Evolutionary conservation across 2,329 filamentous ascomycete genomes (phyloP).

Genomic region (Cyphellophora attinorum): DNA sequence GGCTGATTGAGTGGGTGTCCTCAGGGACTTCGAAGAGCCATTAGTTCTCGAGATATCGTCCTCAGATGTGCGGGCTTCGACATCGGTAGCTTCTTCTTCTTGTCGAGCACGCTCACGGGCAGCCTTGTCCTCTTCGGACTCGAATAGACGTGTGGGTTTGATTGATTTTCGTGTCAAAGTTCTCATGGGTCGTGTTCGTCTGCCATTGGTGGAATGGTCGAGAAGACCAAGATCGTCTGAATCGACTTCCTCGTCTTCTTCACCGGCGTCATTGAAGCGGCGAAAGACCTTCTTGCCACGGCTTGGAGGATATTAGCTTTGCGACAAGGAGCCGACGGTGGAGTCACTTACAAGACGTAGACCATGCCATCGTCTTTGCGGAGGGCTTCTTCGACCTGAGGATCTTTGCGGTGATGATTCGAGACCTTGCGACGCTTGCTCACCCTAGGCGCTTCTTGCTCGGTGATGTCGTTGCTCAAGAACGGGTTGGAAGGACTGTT

Average conservation of each 20-base stretch:
- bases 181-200: conserved; percentile 25
- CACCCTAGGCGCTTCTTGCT: no score
- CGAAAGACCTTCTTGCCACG: conserved; percentile 54
- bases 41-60: conserved; percentile 3
- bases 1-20: no score
- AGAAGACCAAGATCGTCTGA: conserved; percentile 31
- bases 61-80: conserved; percentile 30
- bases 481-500: no score
- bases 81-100: conserved; percentile 46
- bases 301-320: conserved; percentile 26
- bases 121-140: conserved; percentile 33
- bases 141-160: conserved; percentile 52
- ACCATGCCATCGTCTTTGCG: conserved; percentile 48
- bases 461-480: conserved; percentile 9
- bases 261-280: conserved; percentile 37
- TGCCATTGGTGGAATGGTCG: conserved; percentile 28
- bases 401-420: conserved; percentile 17
- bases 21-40: conserved; percentile 1
- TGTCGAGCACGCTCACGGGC: conserved; percentile 32
- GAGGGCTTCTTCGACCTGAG: conserved; percentile 40
- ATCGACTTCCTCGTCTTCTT: conserved; percentile 33
- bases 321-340: conserved; percentile 1
- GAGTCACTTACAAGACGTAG: conserved; percentile 49
- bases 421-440: conserved; percentile 29
- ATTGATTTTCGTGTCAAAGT: conserved; percentile 49